A percentile compares a stretch with the other conserved stretches of the same genome.
Evolutionary conservation across 2,329 filamentous ascomycete genomes (phyloP).

Genomic region (Hawksworthiomyces lignivorus): DNA sequence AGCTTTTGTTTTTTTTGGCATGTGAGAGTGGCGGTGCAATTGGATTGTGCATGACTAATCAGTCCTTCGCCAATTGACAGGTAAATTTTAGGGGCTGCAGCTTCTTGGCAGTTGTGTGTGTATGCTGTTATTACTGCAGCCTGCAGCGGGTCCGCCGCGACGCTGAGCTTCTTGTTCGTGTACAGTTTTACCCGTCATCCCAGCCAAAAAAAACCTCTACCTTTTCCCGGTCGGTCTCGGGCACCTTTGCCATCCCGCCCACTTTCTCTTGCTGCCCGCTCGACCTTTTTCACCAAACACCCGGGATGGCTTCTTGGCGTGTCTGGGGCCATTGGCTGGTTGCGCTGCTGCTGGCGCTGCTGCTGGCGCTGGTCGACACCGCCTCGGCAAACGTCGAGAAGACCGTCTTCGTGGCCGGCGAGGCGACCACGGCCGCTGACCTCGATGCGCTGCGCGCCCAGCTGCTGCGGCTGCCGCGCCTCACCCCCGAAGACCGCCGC

Average conservation of each 20-base stretch:
- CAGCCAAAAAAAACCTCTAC: too few species aligned
- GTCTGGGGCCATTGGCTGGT: not conserved
- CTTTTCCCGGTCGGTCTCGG: too few species aligned
- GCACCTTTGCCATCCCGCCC: too few species aligned
- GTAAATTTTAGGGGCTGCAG: too few species aligned
- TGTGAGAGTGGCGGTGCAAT: slow-evolving; percentile 16
- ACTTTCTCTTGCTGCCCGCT: too few species aligned
- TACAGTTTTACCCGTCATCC: too few species aligned
- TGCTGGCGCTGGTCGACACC: slow-evolving; percentile 12
- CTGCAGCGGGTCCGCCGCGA: too few species aligned
- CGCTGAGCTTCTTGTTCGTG: too few species aligned
- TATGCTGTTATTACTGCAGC: too few species aligned
- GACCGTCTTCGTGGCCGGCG: slow-evolving; percentile 64
- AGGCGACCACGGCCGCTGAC: slow-evolving; percentile 45
- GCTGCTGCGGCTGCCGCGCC: slow-evolving; percentile 1
- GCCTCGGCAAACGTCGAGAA: slow-evolving; percentile 86
- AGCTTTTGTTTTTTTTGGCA: slow-evolving; percentile 1
- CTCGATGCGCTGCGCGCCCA: slow-evolving; percentile 48
- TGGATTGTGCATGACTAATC: slow-evolving; percentile 5
- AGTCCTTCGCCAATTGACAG: too few species aligned
- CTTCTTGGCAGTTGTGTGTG: too few species aligned
- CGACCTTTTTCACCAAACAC: too few species aligned
- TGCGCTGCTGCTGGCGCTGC: slow-evolving; percentile 9
- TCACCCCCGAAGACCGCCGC: slow-evolving; percentile 2
- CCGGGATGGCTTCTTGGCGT: not conserved